Conservation (phyloP, 495 filamentous ascomycete genomes). For the Opeltia flavorubescens region DNA sequence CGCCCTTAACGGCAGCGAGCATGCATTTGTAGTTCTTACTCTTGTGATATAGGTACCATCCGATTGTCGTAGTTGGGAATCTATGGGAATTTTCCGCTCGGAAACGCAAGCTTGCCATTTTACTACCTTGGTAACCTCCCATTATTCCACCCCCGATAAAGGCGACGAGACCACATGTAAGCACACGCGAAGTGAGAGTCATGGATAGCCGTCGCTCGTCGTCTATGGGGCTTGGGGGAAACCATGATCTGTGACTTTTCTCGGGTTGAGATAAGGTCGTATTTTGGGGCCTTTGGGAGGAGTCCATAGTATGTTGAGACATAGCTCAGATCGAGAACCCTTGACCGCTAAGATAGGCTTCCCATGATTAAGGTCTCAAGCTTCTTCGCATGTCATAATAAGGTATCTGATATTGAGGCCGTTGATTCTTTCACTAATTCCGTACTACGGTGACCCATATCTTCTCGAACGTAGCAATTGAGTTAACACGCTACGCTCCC, state of each 20-base stretch:
- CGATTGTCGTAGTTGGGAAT: constrained; percentile 60
- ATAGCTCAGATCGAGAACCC: too few species aligned
- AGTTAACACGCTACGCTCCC: too few species aligned
- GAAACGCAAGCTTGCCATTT: constrained; percentile 62
- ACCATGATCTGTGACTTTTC: neutral
- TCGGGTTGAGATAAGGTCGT: neutral
- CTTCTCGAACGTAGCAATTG: too few species aligned
- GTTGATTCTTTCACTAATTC: too few species aligned
- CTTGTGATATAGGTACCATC: constrained; percentile 97
- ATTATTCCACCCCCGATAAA: constrained; percentile 52
- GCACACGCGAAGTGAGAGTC: neutral
- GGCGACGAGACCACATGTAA: constrained; percentile 25
- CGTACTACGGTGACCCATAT: too few species aligned
- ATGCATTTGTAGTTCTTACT: constrained; percentile 82
- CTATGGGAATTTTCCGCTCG: constrained; percentile 92
- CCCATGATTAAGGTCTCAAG: too few species aligned
- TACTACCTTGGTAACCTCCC: constrained; percentile 58
- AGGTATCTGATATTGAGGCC: too few species aligned
- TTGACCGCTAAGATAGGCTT: too few species aligned
- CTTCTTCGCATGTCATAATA: too few species aligned
- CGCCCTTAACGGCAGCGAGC: constrained; percentile 62
- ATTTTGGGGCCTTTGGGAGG: too few species aligned
- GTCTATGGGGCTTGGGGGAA: constrained; percentile 10
- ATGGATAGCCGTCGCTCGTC: constrained; percentile 18
- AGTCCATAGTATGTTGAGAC: too few species aligned